Evolutionary conservation across 306 rosid genomes (phyloP), one percentile per base, ranked within the genome.

Genomic region (Coriaria nepalensis): DNA sequence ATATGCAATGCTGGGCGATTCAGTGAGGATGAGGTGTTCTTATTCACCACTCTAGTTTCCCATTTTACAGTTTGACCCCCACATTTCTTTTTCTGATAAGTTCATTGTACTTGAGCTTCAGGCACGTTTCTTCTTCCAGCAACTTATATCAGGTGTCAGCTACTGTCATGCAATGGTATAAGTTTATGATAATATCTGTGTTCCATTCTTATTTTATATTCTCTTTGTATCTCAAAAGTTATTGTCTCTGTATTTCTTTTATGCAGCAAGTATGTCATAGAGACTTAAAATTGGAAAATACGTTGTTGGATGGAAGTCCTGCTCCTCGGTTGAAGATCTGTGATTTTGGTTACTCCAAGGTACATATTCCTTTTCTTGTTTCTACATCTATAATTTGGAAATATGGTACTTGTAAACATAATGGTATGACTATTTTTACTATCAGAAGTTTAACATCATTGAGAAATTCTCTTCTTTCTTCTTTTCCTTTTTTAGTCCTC

Each of bases 41-140:
- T 59, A 57, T 56, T 52, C 6, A 6, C 50, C 20, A 9, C 12
- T 35, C 45, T 47, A 10, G 5, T 20, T 49, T 52, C 48, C 13
- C 29, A 20, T 20, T 52, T 69, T 76, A 37, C 54, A 33, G 36
- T 20, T 54, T 37, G 37, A 50, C 37, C 53, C 14, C 29, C n/a
- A 44, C 57, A 33, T 41, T 20, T 39, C 45, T 45, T 53, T 61
- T 63, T 65, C 61, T 71, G 44, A 50, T 10, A 29, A 0, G 14
- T 37, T 34, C 7, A 7, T 11, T 9, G 14, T 32, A 67, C 49
- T 53, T 48, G 10, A 47, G 52, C 52, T 66, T 68, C 73, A 88
- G 97, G 95, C 97, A 13, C 95, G 97, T 9, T 88, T 84, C 78
- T 84, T 88, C 77, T 88, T 88, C 70, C 96, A 88, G 53, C 95